These are phyloP conservation scores for Calonectria henricotiae DNA, from an alignment of 2,329 filamentous ascomycete genomes.

Conservation along the genomic window DNA sequence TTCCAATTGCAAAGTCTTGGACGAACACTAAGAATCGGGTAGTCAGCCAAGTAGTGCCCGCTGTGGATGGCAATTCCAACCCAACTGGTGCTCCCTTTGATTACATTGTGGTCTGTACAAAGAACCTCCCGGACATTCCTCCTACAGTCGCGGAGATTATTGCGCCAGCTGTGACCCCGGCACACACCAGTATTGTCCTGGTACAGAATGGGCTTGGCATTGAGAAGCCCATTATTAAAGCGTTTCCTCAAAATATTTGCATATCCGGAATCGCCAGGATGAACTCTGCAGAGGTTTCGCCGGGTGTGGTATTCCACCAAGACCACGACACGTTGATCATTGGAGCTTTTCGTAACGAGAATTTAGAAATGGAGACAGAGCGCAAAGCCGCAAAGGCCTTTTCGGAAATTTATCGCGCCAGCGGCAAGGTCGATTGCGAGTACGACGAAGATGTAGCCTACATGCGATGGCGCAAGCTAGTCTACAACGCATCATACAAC, in stretches of 20 bases:
- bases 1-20: background rate
- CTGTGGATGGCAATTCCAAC: background rate
- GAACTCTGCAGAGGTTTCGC: slow-evolving; percentile 60
- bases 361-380: background rate
- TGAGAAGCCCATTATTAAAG: slow-evolving; percentile 66
- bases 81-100: slow-evolving; percentile 61
- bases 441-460: slow-evolving; percentile 62
- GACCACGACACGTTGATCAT: slow-evolving; percentile 14
- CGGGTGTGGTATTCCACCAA: slow-evolving; percentile 14
- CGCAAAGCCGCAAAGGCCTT: background rate
- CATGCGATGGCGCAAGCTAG: slow-evolving; percentile 67
- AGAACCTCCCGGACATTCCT: slow-evolving; percentile 70
- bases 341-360: background rate
- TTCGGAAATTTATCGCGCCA: slow-evolving; percentile 14
- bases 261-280: slow-evolving; percentile 70
- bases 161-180: slow-evolving; percentile 66
- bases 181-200: slow-evolving; percentile 69
- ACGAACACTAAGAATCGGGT: background rate
- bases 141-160: slow-evolving; percentile 67
- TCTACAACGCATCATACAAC: slow-evolving; percentile 69
- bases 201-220: slow-evolving; percentile 77
- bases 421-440: slow-evolving; percentile 60
- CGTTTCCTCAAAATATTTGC: slow-evolving; percentile 68
- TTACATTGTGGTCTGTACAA: slow-evolving; percentile 72
- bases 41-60: background rate